Evolutionary conservation across 768 basidiomycete genomes (phyloP), one percentile per base, ranked within the genome.

Genomic region (Phanerochaete sordida): DNA sequence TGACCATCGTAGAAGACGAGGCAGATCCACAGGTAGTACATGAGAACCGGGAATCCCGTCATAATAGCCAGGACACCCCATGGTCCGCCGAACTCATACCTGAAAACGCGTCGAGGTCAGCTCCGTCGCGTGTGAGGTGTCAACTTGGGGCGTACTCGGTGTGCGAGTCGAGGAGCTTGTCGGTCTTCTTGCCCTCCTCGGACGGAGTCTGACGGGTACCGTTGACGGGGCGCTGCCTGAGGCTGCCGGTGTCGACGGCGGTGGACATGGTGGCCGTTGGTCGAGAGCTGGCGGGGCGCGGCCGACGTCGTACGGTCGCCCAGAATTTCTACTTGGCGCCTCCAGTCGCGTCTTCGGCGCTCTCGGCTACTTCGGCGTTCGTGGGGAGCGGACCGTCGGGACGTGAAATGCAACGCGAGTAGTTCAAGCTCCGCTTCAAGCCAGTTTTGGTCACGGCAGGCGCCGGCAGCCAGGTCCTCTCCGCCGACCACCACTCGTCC

Each of bases 1-100:
- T 82, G 81, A 44, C 97, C 97, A 64, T 97, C 90, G 70, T 98
- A 95, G 74, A 95, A 96, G 86, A 90, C 93, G 35, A 98, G 82
- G 70, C 97, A 99, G 60, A 93, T 93, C 93, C 94, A 98, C 63
- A 98, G 84, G 77, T 98, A 99, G 74, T 97, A 99, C 95, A 99
- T 98, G 62, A 98, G 81, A 26, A 89, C 73, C 0, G 97, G 97
- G 71, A 99, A 99, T 49, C 90, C 88, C 21, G 87, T 79, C 90
- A 99, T 98, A 76, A 99, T 98, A 13, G 89, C 90, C 12, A 85
- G 73, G 27, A 95, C 94, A 47, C 96, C 97, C 75, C 81, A 81
- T 44, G 96, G 95, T 2, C 96, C 96, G 64, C 97, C 96, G 69
- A 99, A 99, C 73, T 99, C 95, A 77, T 91, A 96, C 37, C 93